These are phyloP conservation scores for Tothia fuscella DNA, from an alignment of 2,329 filamentous ascomycete genomes.

Conservation along the genomic window DNA sequence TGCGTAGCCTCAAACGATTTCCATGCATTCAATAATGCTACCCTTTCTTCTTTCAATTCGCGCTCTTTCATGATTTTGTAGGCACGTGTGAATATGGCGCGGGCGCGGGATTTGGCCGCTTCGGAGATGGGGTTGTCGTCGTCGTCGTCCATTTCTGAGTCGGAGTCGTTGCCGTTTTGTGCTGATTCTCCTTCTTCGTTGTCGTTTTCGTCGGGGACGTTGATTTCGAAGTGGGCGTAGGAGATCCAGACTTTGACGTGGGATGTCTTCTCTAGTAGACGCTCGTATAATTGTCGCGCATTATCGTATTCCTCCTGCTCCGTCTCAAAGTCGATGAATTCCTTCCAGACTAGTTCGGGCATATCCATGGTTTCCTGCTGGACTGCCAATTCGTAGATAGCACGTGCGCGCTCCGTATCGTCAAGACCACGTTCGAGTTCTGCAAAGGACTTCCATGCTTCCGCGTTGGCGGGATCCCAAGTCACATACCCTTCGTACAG, in stretches of 20 bases:
- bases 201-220: constrained; percentile 71
- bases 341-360: constrained; percentile 95
- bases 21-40: constrained; percentile 84
- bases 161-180: constrained; percentile 48
- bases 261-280: constrained; percentile 84
- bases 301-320: constrained; percentile 84
- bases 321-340: constrained; percentile 97
- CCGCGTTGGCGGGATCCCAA: constrained; percentile 80
- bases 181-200: constrained; percentile 43
- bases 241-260: constrained; percentile 99
- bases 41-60: constrained; percentile 86
- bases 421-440: constrained; percentile 86
- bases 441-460: constrained; percentile 94
- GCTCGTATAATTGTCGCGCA: constrained; percentile 74
- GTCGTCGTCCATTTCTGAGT: constrained; percentile 37
- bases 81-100: constrained; percentile 73
- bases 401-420: constrained; percentile 74
- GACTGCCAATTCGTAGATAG: constrained; percentile 86
- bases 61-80: constrained; percentile 79
- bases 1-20: constrained; percentile 82
- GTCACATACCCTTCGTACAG: constrained; percentile 91
- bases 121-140: constrained; percentile 60
- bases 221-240: constrained; percentile 97
- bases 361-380: constrained; percentile 78
- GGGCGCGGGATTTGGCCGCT: constrained; percentile 69